Evolutionary conservation across 176 grass and related monocot species (phyloP).

Genomic region (Oryza australiensis): DNA sequence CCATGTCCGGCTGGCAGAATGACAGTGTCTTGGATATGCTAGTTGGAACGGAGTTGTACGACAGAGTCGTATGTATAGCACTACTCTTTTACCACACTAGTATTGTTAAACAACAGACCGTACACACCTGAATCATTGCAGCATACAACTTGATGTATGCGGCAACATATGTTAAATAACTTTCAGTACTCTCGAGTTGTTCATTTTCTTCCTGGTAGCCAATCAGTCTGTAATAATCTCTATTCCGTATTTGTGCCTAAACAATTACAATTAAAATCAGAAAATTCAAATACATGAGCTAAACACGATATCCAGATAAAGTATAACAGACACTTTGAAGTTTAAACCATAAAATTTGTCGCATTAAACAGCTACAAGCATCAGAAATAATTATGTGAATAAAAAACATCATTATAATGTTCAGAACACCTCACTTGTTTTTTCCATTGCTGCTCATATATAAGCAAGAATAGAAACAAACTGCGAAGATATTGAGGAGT

Average conservation of each 20-base stretch:
- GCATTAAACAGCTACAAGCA: constrained; percentile 10
- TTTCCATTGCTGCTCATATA: constrained; percentile 14
- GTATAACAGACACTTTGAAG: background rate
- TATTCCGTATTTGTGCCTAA: constrained; percentile 55
- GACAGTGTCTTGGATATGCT: too few relatives aligned
- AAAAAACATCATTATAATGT: background rate
- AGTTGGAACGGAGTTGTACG: too few relatives aligned
- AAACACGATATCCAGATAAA: background rate
- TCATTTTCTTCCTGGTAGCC: constrained; percentile 84
- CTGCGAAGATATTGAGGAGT: background rate
- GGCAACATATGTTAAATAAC: constrained; percentile 55
- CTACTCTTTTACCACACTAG: background rate
- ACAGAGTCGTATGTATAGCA: too few relatives aligned
- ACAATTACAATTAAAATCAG: constrained; percentile 18
- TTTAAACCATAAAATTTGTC: background rate
- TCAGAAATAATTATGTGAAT: constrained; percentile 9
- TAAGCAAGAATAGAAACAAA: constrained; percentile 19
- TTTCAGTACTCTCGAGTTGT: constrained; percentile 68
- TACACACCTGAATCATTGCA: constrained; percentile 84
- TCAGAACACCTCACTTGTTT: background rate
- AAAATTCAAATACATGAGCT: constrained; percentile 5
- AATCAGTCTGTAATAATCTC: constrained; percentile 68
- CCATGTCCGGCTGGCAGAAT: too few relatives aligned
- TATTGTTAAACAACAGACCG: constrained; percentile 1
- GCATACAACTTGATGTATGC: constrained; percentile 88